These are phyloP conservation scores for Blastobotrys americana DNA, from an alignment of 805 yeast genomes.

Conservation along the genomic window DNA sequence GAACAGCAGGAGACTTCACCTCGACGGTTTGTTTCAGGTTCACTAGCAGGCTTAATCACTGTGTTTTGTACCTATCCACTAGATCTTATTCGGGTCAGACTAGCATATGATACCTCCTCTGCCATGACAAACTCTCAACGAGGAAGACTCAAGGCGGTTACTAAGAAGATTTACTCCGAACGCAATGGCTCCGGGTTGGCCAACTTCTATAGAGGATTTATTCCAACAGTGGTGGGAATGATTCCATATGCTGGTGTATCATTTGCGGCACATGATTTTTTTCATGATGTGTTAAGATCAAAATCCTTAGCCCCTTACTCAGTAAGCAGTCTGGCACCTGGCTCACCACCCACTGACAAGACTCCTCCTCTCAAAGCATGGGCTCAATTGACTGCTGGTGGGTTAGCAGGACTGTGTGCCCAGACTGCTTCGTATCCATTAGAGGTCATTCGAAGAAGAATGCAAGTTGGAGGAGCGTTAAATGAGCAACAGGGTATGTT, in stretches of 20 bases:
- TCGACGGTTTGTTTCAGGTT: conserved; percentile 80
- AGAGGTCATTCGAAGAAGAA: conserved; percentile 86
- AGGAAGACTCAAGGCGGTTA: conserved; percentile 24
- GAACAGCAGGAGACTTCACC: conserved; percentile 68
- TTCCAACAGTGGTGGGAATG: conserved; percentile 92
- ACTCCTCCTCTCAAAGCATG: conserved; percentile 62
- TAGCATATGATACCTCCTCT: conserved; percentile 81
- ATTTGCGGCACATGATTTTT: conserved; percentile 83
- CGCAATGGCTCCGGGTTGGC: conserved; percentile 31
- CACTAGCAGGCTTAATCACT: conserved; percentile 78
- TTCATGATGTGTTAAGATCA: conserved; percentile 82
- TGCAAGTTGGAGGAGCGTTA: conserved; percentile 87
- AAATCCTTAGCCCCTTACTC: conserved; percentile 43
- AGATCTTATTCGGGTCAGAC: conserved; percentile 80
- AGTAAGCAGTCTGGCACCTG: conserved; percentile 18
- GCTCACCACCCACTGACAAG: conserved; percentile 33
- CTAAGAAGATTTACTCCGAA: conserved; percentile 27
- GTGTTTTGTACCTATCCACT: conserved; percentile 89
- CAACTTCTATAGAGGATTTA: conserved; percentile 90
- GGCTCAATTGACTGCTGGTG: conserved; percentile 94
- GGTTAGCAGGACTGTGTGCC: conserved; percentile 88
- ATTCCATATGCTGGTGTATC: conserved; percentile 97
- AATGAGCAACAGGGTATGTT: conserved; percentile 37
- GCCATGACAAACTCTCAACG: neutral
- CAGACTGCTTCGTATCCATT: conserved; percentile 97